Evolutionary conservation across 2,329 filamentous ascomycete species (phyloP).

Genomic region (Aspergillus candidus): DNA sequence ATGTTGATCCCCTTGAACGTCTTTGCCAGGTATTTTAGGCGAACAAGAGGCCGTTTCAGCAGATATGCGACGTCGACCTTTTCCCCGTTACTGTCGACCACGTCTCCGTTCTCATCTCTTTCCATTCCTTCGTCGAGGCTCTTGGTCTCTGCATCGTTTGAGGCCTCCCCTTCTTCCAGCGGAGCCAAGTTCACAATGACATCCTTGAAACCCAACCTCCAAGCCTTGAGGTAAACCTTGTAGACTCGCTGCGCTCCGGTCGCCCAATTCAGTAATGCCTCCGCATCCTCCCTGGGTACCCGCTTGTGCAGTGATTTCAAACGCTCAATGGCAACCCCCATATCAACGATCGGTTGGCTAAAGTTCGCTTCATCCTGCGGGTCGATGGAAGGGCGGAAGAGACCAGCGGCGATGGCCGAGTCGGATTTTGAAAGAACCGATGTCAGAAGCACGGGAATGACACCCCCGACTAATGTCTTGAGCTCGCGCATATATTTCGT

Average conservation of each 20-base stretch:
- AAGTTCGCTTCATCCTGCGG: conserved; percentile 56
- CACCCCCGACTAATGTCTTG: conserved; percentile 87
- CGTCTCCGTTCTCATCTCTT: conserved; percentile 55
- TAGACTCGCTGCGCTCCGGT: conserved; percentile 73
- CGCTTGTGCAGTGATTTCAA: conserved; percentile 73
- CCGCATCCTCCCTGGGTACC: conserved; percentile 67
- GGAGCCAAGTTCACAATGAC: conserved; percentile 89
- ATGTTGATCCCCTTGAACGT: conserved; percentile 60
- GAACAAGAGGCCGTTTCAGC: conserved; percentile 78
- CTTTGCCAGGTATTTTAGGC: conserved; percentile 81
- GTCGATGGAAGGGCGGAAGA: conserved; percentile 57
- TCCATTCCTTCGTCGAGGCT: conserved; percentile 50
- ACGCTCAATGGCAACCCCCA: conserved; percentile 85
- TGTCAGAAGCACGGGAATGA: conserved; percentile 84
- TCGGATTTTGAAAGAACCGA: conserved; percentile 72
- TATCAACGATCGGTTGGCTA: conserved; percentile 83
- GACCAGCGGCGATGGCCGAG: conserved; percentile 56
- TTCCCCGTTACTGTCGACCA: conserved; percentile 69
- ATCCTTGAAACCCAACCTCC: conserved; percentile 91
- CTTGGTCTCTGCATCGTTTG: conserved; percentile 40
- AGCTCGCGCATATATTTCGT: conserved; percentile 83
- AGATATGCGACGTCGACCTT: conserved; percentile 91
- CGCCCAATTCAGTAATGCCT: conserved; percentile 73
- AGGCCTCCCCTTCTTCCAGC: conserved; percentile 56
- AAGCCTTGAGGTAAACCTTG: conserved; percentile 75